Percentiles rank a stretch among this genome's conserved stretches.
Conservation (phyloP, 2,329 filamentous ascomycete genomes). For the Camptophora hylomeconis region DNA sequence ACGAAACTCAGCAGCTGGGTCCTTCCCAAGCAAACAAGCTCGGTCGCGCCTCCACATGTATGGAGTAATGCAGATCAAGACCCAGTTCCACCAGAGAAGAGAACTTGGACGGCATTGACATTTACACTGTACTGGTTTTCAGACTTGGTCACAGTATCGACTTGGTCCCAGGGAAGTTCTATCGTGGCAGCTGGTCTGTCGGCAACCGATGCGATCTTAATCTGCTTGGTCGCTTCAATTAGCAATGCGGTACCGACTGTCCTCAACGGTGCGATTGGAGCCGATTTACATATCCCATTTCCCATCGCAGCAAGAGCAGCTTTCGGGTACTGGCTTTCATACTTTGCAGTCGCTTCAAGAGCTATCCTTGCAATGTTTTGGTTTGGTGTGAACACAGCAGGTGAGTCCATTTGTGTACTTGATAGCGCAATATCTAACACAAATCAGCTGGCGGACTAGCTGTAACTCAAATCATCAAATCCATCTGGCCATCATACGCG, state of each 20-base stretch:
- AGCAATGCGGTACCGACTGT: slow-evolving; percentile 38
- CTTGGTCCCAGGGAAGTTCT: slow-evolving; percentile 3
- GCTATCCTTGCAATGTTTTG: slow-evolving; percentile 43
- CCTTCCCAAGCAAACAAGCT: slow-evolving; percentile 7
- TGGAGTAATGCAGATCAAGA: slow-evolving; percentile 39
- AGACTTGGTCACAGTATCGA: slow-evolving; percentile 7
- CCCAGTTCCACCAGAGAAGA: slow-evolving; percentile 19
- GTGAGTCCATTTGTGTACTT: slow-evolving; percentile 16
- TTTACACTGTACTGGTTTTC: slow-evolving; percentile 9
- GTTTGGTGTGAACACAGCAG: slow-evolving; percentile 53
- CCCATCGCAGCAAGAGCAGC: slow-evolving; percentile 41
- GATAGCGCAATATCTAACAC: slow-evolving; percentile 34
- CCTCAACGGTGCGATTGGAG: slow-evolving; percentile 43
- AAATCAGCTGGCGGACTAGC: slow-evolving; percentile 15
- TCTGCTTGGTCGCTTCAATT: slow-evolving; percentile 6
- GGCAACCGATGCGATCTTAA: slow-evolving; percentile 7
- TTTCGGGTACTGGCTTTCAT: slow-evolving; percentile 43
- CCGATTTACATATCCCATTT: slow-evolving; percentile 40
- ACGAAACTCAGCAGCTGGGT: slow-evolving; percentile 3
- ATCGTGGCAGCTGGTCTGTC: slow-evolving; percentile 27
- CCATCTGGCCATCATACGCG: slow-evolving; percentile 27
- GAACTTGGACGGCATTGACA: slow-evolving; percentile 9
- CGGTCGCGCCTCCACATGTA: slow-evolving; percentile 7
- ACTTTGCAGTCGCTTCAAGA: slow-evolving; percentile 39
- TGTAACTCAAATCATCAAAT: slow-evolving; percentile 38